Base-by-base conservation (phyloP, 192 early-diverging fungal species). In the Coemansia sp. region DNA sequence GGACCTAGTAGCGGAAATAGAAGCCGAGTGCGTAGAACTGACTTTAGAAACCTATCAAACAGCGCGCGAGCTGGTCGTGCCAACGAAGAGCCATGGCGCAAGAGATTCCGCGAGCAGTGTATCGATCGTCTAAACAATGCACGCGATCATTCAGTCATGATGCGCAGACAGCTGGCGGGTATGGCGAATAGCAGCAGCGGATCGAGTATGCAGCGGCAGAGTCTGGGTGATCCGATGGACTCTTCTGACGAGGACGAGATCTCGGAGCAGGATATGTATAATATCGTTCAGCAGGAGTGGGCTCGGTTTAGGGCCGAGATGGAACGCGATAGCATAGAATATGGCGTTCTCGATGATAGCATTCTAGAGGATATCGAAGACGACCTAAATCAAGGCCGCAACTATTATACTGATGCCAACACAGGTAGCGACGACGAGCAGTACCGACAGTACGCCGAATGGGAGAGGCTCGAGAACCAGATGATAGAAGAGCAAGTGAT, bases 261-360 rank as follows among this genome's bases (percentile, higher is more conserved):
- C 22, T 51, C 54, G 14, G 73, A 76, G 48, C 42, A 61, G 18
- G 73, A 69, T 40, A 76, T 76, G 58, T 66, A 52, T 41, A 50
- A 34, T 22, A 69, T 76, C 15, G 61, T 76, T 0, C 66, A 66
- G 63, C 73, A 76, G 34, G 73, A 76, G 62, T 76, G 73, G 73
- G 42, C 61, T 7, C 55, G 59, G 40, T 76, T 76, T 40, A 68
- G 52, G 48, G 59, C 34, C 3, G 73, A 76, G 30, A 76, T 76
- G 73, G 73, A 76, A 55, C 53, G 24, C 22, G 62, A 69, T 46
- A 64, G 72, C 34, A 15, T 75, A 12, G 62, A 75, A 24, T 75
- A 61, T 38, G 73, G 73, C 2, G 48, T 55, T 7, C 53, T 69
- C 17, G 73, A 76, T 18, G 67, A 43, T 0, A 34, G 55, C 18